A percentile compares a stretch with the other conserved stretches of the same genome.
These are phyloP conservation scores for Lentinula aciculospora DNA, from an alignment of 768 basidiomycete genomes.

Conservation along the genomic window DNA sequence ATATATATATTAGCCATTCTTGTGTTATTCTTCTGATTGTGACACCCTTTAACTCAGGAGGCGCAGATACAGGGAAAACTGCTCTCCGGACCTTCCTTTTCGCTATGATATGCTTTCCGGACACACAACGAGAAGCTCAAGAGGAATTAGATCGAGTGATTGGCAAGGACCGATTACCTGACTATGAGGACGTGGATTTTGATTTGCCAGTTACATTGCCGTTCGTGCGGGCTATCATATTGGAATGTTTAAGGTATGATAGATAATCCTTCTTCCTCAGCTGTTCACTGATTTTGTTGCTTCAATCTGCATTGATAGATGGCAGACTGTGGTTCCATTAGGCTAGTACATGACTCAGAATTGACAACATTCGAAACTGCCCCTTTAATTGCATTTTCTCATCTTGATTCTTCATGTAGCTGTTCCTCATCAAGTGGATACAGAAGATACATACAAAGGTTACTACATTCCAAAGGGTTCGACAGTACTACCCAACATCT, in stretches of 20 bases:
- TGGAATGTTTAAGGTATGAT: not conserved
- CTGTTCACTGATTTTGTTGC: not conserved
- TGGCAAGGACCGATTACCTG: not conserved
- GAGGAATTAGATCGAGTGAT: not conserved
- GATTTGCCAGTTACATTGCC: not conserved
- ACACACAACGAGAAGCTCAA: not conserved
- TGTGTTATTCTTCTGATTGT: not conserved
- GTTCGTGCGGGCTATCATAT: not conserved
- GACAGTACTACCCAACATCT: slow-evolving; percentile 28
- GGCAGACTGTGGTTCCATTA: not conserved
- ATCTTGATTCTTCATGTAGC: not conserved
- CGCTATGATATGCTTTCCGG: not conserved
- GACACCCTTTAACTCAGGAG: not conserved
- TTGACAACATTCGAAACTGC: too few species aligned
- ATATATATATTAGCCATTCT: not conserved
- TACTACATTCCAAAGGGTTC: slow-evolving; percentile 28
- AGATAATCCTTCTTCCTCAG: not conserved
- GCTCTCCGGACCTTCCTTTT: not conserved
- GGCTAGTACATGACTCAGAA: not conserved
- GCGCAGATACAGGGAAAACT: not conserved
- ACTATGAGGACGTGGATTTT: not conserved
- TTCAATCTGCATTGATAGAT: not conserved
- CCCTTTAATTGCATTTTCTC: not conserved
- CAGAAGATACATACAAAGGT: slow-evolving; percentile 22
- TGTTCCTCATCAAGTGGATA: slow-evolving; percentile 25